Percentiles rank a stretch among this genome's conserved stretches.
These are phyloP conservation scores for Xylariaceae sp. DNA, from an alignment of 2,329 filamentous ascomycete genomes.

Conservation along the genomic window DNA sequence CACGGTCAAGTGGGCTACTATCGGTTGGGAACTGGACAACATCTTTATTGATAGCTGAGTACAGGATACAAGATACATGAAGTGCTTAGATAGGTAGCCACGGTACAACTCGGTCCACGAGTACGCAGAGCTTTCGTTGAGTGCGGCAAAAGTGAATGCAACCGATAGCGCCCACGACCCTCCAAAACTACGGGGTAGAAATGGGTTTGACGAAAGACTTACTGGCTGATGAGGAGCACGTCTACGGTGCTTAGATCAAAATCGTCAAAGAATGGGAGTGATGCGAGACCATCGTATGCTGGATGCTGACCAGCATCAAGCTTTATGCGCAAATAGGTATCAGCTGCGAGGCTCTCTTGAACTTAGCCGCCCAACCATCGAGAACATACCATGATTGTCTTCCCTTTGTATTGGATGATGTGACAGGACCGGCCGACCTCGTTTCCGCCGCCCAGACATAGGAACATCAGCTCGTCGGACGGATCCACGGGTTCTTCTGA, in stretches of 20 bases:
- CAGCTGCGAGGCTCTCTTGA: slow-evolving; percentile 14
- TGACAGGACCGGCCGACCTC: slow-evolving; percentile 97
- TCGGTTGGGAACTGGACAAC: slow-evolving; percentile 31
- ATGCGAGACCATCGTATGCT: slow-evolving; percentile 88
- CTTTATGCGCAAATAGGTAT: slow-evolving; percentile 42
- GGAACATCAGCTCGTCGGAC: slow-evolving; percentile 88
- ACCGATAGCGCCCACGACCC: slow-evolving; percentile 27
- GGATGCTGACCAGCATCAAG: slow-evolving; percentile 97
- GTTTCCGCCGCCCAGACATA: slow-evolving; percentile 90
- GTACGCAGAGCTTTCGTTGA: not conserved
- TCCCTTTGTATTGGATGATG: slow-evolving; percentile 98
- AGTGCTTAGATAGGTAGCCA: slow-evolving; percentile 8
- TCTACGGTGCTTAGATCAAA: slow-evolving; percentile 97
- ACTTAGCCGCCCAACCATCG: slow-evolving; percentile 1
- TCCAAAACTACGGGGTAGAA: slow-evolving; percentile 17
- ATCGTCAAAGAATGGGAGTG: slow-evolving; percentile 95
- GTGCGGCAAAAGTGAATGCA: slow-evolving; percentile 9
- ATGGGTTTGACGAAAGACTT: slow-evolving; percentile 52
- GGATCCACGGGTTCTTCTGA: slow-evolving; percentile 88
- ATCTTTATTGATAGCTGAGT: slow-evolving; percentile 43
- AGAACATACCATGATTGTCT: slow-evolving; percentile 86
- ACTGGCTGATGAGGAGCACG: slow-evolving; percentile 97
- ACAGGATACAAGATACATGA: slow-evolving; percentile 25
- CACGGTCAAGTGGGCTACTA: slow-evolving; percentile 29
- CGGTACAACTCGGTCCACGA: slow-evolving; percentile 7